These are phyloP conservation scores for Aspergillus homomorphus DNA, from an alignment of 495 filamentous ascomycete genomes.

Conservation along the genomic window DNA sequence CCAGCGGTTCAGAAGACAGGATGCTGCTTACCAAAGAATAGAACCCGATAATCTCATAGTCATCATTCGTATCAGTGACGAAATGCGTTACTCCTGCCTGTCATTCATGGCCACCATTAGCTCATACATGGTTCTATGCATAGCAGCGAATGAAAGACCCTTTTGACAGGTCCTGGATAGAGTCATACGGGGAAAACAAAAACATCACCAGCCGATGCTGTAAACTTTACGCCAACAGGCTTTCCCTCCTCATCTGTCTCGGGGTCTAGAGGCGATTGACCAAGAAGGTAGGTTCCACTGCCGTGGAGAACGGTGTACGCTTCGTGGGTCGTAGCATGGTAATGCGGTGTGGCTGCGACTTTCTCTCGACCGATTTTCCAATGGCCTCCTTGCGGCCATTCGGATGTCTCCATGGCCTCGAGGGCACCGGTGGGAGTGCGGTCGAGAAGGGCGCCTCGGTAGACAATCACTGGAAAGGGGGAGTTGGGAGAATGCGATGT, in stretches of 20 bases:
- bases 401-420: background rate
- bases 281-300: conserved; percentile 9
- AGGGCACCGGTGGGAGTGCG: no score
- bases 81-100: conserved; percentile 11
- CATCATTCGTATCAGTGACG: conserved; percentile 8
- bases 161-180: no score
- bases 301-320: conserved; percentile 12
- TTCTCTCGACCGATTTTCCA: conserved; percentile 11
- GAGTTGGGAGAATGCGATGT: no score
- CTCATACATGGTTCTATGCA: no score
- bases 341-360: conserved; percentile 14
- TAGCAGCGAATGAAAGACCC: no score
- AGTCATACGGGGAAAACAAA: no score
- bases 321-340: conserved; percentile 11
- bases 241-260: no score
- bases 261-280: conserved; percentile 9
- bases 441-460: no score
- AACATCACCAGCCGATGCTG: no score
- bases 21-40: conserved; percentile 3
- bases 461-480: no score
- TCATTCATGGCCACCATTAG: background rate
- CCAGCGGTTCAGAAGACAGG: background rate
- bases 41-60: conserved; percentile 10
- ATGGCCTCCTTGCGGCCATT: conserved; percentile 13
- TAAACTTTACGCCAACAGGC: no score